These are phyloP conservation scores for Cynanchum wilfordii DNA, from an alignment of 257 asterid species.

Conservation along the genomic window DNA sequence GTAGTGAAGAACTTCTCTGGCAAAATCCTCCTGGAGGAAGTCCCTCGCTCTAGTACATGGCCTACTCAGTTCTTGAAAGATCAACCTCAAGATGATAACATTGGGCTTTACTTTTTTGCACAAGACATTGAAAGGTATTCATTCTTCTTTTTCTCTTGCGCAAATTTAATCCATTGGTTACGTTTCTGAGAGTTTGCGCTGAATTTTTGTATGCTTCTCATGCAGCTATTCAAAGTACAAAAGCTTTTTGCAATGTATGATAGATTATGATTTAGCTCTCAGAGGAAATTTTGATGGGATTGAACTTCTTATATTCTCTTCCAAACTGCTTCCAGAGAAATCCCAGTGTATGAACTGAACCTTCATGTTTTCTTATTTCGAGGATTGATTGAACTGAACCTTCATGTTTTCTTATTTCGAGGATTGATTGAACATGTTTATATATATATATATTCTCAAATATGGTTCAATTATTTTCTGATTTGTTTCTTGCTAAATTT, in stretches of 20 bases:
- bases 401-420: not conserved
- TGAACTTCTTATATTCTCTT: slow-evolving; percentile 25
- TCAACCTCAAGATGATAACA: slow-evolving; percentile 16
- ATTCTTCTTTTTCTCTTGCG: not conserved
- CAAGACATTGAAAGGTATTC: slow-evolving; percentile 17
- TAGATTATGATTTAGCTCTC: slow-evolving; percentile 19
- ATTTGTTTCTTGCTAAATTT: not conserved
- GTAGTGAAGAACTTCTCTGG: slow-evolving; percentile 19
- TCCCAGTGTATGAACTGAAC: slow-evolving; percentile 15
- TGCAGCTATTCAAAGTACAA: slow-evolving; percentile 20
- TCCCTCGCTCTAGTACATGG: slow-evolving; percentile 18
- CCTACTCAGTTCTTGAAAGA: slow-evolving; percentile 20
- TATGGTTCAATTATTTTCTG: not conserved
- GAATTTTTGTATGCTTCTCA: not conserved
- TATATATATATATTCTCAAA: not conserved
- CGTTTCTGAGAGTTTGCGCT: not conserved
- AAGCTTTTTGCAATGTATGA: slow-evolving; percentile 17
- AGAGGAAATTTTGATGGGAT: slow-evolving; percentile 14
- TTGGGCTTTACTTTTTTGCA: slow-evolving; percentile 25
- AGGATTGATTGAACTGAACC: slow-evolving; percentile 11
- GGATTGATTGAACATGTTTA: not conserved
- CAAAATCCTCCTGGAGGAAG: slow-evolving; percentile 21
- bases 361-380: not conserved
- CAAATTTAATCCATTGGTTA: not conserved
- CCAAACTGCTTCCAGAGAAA: slow-evolving; percentile 19